Evolutionary conservation across 352 stramenopile genomes (phyloP), one percentile per base, ranked within the genome.

Genomic region (Globisporangium perplexum): DNA sequence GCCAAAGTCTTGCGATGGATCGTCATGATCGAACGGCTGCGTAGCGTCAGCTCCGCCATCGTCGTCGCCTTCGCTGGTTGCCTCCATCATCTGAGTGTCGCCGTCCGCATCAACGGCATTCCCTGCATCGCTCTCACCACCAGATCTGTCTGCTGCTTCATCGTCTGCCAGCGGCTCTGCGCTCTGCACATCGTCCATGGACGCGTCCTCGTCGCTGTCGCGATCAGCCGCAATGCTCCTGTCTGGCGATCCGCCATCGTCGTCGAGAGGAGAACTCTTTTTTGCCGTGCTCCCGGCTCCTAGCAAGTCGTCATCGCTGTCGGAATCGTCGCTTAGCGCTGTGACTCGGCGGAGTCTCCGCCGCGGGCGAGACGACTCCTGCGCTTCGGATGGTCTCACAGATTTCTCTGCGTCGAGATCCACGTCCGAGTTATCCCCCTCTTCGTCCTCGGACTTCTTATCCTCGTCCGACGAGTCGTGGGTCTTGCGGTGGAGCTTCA

Each of bases 401-500:
- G 53, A 42, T 15, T 47, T 38, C 18, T 41, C 44, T 20, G 47
- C 47, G 30, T 67, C 56, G 18, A 71, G 51, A 18, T 67, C 49
- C 2, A 55, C 12, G 8, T 60, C 54, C 7, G 43, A 60, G 39
- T 62, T 55, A 26, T 56, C 57, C 17, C 50, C 36, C 4, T 45
- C 44, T 8, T 47, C 45, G 2, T 59, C 59, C 8, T 54, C 53
- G 7, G n/a, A 50, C 46, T 33, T 55, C 36, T 57, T 49, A 12
- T 62, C 23, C 10, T 86, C 78, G 59, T 83, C 68, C 2, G 75
- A 89, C 20, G 70, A 86, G 49, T 92, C 82, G 50, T 89, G 66
- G 0, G 71, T 90, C 56, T 74, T 71, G n/a, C 72, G 69, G 43
- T 91, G 77, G 31, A 93, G 63, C 55, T 90, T 90, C 36, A 95